phyloP scores from a whole-genome alignment of 2,329 filamentous ascomycete species.

The Herpotrichia juniperi region DNA sequence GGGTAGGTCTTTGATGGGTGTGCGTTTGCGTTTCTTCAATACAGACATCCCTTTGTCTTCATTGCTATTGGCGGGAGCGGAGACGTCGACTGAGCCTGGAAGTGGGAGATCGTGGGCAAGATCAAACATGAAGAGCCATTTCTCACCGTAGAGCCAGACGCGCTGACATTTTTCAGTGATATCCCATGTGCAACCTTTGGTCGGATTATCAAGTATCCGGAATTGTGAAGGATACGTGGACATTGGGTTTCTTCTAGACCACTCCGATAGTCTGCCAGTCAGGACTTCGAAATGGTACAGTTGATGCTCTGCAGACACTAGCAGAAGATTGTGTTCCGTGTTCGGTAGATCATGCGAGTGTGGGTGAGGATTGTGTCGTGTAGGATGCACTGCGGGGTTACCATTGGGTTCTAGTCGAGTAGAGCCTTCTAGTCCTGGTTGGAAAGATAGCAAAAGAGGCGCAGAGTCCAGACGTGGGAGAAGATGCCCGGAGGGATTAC shows the following conservation, averaged over 20 bases:
- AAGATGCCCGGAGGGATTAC: slow-evolving; percentile 68
- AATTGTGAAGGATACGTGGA: slow-evolving; percentile 76
- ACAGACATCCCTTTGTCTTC: slow-evolving; percentile 27
- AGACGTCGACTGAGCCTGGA: slow-evolving; percentile 15
- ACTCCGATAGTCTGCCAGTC: slow-evolving; percentile 78
- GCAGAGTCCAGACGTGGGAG: slow-evolving; percentile 53
- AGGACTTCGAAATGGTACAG: slow-evolving; percentile 80
- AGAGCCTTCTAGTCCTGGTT: slow-evolving; percentile 38
- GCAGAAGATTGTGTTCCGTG: slow-evolving; percentile 60
- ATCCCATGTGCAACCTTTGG: slow-evolving; percentile 87
- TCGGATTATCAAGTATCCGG: slow-evolving; percentile 74
- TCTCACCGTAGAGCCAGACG: slow-evolving; percentile 85
- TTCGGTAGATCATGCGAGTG: slow-evolving; percentile 63
- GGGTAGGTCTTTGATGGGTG: slow-evolving; percentile 15
- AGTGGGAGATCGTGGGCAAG: slow-evolving; percentile 69
- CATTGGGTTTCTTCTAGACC: slow-evolving; percentile 85
- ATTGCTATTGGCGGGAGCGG: slow-evolving; percentile 12
- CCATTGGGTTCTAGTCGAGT: slow-evolving; percentile 45
- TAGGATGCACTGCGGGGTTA: slow-evolving; percentile 57
- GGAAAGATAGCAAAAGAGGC: slow-evolving; percentile 55
- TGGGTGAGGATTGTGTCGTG: slow-evolving; percentile 57
- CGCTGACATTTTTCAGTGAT: slow-evolving; percentile 60
- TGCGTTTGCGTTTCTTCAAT: slow-evolving; percentile 39
- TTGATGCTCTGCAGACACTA: slow-evolving; percentile 69
- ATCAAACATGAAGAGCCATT: slow-evolving; percentile 93